A percentile compares a stretch with the other conserved stretches of the same genome.
Conservation (phyloP, 2,329 filamentous ascomycete genomes). For the Fusarium brachygibbosum region DNA sequence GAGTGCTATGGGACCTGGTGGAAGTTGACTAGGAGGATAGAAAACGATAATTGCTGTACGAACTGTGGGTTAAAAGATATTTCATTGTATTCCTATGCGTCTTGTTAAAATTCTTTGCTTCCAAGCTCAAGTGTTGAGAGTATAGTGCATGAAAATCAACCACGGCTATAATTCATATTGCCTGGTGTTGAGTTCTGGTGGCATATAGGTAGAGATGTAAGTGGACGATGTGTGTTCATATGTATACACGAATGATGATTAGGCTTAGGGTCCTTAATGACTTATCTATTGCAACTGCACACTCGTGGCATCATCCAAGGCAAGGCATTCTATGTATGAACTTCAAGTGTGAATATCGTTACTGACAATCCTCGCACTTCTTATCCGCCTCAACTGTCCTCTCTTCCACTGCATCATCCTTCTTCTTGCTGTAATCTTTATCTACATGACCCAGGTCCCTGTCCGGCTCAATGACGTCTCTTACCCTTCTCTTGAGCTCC, state of each 20-base stretch:
- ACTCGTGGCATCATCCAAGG: not conserved
- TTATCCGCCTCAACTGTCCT: constrained; percentile 14
- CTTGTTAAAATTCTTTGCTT: not conserved
- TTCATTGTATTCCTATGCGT: not conserved
- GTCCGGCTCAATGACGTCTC: constrained; percentile 84
- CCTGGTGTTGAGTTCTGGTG: not conserved
- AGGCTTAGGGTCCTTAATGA: not conserved
- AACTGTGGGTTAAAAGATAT: constrained; percentile 10
- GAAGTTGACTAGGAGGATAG: constrained; percentile 25
- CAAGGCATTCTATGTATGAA: not conserved
- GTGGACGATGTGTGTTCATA: not conserved
- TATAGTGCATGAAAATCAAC: not conserved
- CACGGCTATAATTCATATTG: not conserved
- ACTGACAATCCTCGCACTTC: constrained; percentile 50
- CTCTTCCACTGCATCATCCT: constrained; percentile 16
- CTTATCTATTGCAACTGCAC: not conserved
- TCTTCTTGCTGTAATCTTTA: constrained; percentile 57
- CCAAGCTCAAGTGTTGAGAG: not conserved
- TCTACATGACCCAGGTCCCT: constrained; percentile 87
- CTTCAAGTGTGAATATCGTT: not conserved
- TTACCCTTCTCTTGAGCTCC: constrained; percentile 85
- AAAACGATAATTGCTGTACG: constrained; percentile 35
- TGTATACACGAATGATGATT: not conserved
- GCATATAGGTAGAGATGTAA: not conserved
- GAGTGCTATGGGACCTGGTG: constrained; percentile 14